phyloP scores from a whole-genome alignment of 2,329 filamentous ascomycete species.

The Talaromyces piceae region DNA sequence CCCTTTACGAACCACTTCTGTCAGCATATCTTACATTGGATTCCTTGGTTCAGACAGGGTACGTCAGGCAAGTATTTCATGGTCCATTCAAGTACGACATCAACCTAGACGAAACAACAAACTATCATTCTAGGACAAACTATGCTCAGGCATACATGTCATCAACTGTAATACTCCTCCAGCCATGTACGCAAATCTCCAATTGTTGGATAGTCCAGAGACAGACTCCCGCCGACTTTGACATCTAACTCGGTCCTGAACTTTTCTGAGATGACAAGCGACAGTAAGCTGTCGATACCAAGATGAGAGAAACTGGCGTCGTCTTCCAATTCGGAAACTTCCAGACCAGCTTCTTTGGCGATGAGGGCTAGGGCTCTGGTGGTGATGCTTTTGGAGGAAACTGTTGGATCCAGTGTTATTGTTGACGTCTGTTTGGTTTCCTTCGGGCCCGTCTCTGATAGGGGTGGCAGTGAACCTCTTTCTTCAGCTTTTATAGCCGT shows the following conservation, averaged over 20 bases:
- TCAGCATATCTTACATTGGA: neutral
- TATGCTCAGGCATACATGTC: neutral
- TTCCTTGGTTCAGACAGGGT: no score
- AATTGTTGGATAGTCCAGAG: constrained; percentile 7
- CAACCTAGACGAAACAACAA: neutral
- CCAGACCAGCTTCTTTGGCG: constrained; percentile 21
- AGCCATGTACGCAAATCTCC: constrained; percentile 6
- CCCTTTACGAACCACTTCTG: neutral
- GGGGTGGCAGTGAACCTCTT: neutral
- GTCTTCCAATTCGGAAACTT: constrained; percentile 16
- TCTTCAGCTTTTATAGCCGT: neutral
- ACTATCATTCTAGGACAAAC: neutral
- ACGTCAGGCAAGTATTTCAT: no score
- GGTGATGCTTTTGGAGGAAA: neutral
- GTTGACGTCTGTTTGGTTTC: constrained; percentile 9
- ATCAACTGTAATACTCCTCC: constrained; percentile 7
- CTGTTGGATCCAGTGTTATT: neutral
- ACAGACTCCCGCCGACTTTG: constrained; percentile 14
- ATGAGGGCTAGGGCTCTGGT: constrained; percentile 16
- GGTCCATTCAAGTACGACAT: no score
- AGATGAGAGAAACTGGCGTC: constrained; percentile 22
- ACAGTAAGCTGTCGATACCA: constrained; percentile 32
- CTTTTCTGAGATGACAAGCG: constrained; percentile 27
- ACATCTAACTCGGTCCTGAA: constrained; percentile 25
- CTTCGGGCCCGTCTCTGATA: constrained; percentile 9